These are phyloP conservation scores for Aspergillus costaricaensis DNA, from an alignment of 2,329 filamentous ascomycete species.

Conservation along the genomic window DNA sequence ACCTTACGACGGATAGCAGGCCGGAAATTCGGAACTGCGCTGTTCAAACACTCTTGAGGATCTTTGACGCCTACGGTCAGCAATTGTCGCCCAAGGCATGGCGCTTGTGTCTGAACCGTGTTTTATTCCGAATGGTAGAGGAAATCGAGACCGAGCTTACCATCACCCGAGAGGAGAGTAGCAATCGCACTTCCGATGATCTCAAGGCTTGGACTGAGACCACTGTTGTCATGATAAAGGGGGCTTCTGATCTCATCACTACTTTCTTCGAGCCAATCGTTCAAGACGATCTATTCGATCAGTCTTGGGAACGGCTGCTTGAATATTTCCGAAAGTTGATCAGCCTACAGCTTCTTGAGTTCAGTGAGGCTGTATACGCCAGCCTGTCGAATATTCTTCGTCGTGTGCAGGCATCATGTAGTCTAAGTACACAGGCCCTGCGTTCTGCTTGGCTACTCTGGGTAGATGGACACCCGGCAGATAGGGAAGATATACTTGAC, in stretches of 20 bases:
- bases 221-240: conserved; percentile 71
- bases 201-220: conserved; percentile 70
- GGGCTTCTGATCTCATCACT: conserved; percentile 71
- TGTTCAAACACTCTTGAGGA: conserved; percentile 85
- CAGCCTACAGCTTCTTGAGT: conserved; percentile 65
- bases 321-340: conserved; percentile 67
- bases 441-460: conserved; percentile 69
- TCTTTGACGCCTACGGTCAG: conserved; percentile 88
- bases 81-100: conserved; percentile 76
- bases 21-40: conserved; percentile 59
- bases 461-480: conserved; percentile 64
- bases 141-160: conserved; percentile 61
- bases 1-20: conserved; percentile 44
- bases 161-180: conserved; percentile 16
- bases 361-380: conserved; percentile 71
- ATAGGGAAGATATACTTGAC: conserved; percentile 45
- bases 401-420: conserved; percentile 46
- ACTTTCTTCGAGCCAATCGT: conserved; percentile 75
- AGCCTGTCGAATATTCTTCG: conserved; percentile 65
- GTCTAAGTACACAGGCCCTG: conserved; percentile 52
- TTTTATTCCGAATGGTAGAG: conserved; percentile 76
- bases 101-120: conserved; percentile 77
- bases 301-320: conserved; percentile 75
- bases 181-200: conserved; percentile 28
- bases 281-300: conserved; percentile 65